Conservation (phyloP, 331 rosid species). For the Quercus phellos region DNA sequence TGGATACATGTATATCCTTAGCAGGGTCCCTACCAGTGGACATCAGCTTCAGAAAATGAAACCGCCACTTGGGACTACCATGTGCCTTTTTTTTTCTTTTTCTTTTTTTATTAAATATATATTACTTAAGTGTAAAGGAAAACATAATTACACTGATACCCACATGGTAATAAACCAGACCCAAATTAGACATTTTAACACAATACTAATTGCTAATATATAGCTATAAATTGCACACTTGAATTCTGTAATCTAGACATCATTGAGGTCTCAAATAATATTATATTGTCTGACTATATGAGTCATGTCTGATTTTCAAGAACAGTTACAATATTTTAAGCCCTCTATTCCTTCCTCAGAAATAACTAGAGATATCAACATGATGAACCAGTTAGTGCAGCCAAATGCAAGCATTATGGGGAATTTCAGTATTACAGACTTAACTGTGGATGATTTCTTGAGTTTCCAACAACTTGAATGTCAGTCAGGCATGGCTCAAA, state of each 20-base stretch:
- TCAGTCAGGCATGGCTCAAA: neutral
- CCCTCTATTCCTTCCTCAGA: conserved; percentile 8
- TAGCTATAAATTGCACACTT: neutral
- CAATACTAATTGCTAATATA: neutral
- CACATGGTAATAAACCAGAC: conserved; percentile 7
- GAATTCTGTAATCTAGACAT: neutral
- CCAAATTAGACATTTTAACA: neutral
- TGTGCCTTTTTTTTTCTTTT: neutral
- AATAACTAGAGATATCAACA: neutral
- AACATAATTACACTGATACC: conserved; percentile 10
- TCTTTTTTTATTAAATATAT: neutral
- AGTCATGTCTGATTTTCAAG: conserved; percentile 19
- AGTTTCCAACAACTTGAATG: conserved; percentile 13
- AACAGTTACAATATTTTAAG: conserved; percentile 4
- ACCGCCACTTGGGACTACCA: neutral
- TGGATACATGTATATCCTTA: conserved; percentile 6
- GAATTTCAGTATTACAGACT: neutral
- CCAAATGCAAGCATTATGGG: conserved; percentile 5
- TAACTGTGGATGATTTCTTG: conserved; percentile 3
- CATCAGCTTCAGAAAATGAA: conserved; percentile 18
- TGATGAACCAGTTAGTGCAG: neutral
- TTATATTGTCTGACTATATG: neutral
- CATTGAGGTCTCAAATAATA: neutral
- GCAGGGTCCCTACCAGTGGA: conserved; percentile 24
- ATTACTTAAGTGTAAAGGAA: conserved; percentile 23